These are phyloP conservation scores for Luvunga scandens DNA, from an alignment of 345 rosid species.

Conservation along the genomic window DNA sequence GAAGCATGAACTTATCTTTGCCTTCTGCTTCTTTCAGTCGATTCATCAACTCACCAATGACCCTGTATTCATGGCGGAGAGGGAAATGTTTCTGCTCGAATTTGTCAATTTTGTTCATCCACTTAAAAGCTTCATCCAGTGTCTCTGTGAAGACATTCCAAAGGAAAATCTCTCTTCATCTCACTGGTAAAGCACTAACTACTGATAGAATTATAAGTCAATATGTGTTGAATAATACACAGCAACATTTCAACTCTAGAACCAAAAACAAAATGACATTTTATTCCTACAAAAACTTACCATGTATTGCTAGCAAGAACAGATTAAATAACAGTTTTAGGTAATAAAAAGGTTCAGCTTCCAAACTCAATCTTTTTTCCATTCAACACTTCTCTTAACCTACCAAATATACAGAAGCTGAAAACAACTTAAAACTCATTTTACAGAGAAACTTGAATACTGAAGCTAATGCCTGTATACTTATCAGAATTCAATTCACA, in stretches of 20 bases:
- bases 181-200: neutral
- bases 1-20: slow-evolving; percentile 82
- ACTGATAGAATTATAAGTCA: neutral
- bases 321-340: neutral
- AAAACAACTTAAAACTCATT: neutral
- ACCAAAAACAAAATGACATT: neutral
- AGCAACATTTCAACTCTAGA: no score
- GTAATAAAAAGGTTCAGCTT: neutral
- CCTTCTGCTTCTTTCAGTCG: slow-evolving; percentile 80
- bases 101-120: slow-evolving; percentile 76
- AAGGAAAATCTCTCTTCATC: neutral
- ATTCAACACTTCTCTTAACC: neutral
- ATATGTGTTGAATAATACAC: neutral
- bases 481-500: neutral
- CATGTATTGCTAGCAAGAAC: neutral
- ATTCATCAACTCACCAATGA: slow-evolving; percentile 88
- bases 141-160: slow-evolving; percentile 46
- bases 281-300: neutral
- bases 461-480: neutral
- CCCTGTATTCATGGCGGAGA: slow-evolving; percentile 73
- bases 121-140: slow-evolving; percentile 67
- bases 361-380: neutral
- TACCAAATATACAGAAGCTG: neutral
- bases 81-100: slow-evolving; percentile 81
- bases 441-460: neutral